Evolutionary conservation across 345 rosid species (phyloP), one percentile per base, ranked within the genome.

Genomic region (Eucalyptus tenuipes): DNA sequence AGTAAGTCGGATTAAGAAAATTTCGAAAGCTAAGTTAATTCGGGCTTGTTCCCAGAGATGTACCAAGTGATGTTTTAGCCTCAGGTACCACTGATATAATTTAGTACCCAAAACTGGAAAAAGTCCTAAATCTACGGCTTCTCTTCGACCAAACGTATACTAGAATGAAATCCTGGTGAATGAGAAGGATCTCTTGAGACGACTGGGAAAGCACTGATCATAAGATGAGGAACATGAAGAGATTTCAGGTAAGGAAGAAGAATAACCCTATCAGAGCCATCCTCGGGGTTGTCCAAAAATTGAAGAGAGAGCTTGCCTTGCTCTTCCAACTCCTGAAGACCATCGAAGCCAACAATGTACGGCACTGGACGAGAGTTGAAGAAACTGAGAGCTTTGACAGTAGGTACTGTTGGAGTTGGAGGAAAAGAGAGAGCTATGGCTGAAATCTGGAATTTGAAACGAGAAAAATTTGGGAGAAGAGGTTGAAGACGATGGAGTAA

Each of bases 401-500:
- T 22, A n/a, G 61, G 29, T 4, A 10, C 29, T 2, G 29, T 55
- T 55, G 61, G 29, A 55, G 61, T 55, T 55, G 61, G 61, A 55
- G 61, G 61, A 55, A 24, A 20, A 55, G 29, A 55, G 61, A 55
- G 29, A 8, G 3, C 61, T 55, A 24, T 55, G 29, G 61, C 2
- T 10, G 12, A 20, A 55, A 22, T 55, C 61, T 24, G 61, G 61
- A 55, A 22, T 22, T 22, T 55, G 61, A 55, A 55, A 55, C 5
- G 29, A 55, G 61, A 24, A 24, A 55, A 55, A 24, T 22, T 55
- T 55, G 12, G 6, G 13, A 10, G 64, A 2, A 24, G 1, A 24
- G 64, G 29, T 10, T 57, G 64, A 24, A 57, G 29, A 24, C 6
- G 93, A 93, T 50, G 94, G 90, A 81, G 97, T 98, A 52, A 95